These are phyloP conservation scores for Globisporangium acanthophoron DNA, from an alignment of 352 stramenopile genomes.

Conservation along the genomic window DNA sequence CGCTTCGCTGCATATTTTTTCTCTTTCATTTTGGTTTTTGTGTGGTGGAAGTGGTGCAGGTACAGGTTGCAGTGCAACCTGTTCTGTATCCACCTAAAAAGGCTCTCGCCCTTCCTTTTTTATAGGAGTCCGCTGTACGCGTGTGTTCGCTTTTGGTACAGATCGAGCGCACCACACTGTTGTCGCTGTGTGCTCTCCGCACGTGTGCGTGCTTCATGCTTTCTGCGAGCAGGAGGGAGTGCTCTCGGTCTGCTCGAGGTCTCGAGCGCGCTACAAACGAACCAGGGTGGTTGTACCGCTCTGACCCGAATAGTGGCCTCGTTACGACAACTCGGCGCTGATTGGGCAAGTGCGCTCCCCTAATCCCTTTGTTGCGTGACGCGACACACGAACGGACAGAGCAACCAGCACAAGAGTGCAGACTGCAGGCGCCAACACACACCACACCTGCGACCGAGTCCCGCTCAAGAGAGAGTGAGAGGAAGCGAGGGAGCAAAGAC, in stretches of 20 bases:
- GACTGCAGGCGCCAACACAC: not conserved
- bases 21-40: not conserved
- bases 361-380: slow-evolving; percentile 20
- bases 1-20: not conserved
- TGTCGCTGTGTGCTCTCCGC: not conserved
- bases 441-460: not conserved
- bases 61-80: slow-evolving; percentile 7
- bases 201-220: too few relatives aligned
- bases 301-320: not conserved
- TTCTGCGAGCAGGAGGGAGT: too few relatives aligned
- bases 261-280: too few relatives aligned
- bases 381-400: slow-evolving; percentile 36
- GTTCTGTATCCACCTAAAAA: slow-evolving; percentile 6
- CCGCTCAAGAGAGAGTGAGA: too few relatives aligned
- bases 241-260: too few relatives aligned
- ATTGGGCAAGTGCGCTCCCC: not conserved
- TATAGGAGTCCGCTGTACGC: too few relatives aligned
- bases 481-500: too few relatives aligned
- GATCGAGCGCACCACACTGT: not conserved
- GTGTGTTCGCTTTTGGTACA: not conserved
- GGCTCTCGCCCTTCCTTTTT: slow-evolving; percentile 1
- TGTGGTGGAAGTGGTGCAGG: not conserved
- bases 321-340: not conserved
- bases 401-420: too few relatives aligned
- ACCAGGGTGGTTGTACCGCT: not conserved